Base-by-base conservation (phyloP, 2,329 filamentous ascomycete species). In the Pestalotiopsis sp. region DNA sequence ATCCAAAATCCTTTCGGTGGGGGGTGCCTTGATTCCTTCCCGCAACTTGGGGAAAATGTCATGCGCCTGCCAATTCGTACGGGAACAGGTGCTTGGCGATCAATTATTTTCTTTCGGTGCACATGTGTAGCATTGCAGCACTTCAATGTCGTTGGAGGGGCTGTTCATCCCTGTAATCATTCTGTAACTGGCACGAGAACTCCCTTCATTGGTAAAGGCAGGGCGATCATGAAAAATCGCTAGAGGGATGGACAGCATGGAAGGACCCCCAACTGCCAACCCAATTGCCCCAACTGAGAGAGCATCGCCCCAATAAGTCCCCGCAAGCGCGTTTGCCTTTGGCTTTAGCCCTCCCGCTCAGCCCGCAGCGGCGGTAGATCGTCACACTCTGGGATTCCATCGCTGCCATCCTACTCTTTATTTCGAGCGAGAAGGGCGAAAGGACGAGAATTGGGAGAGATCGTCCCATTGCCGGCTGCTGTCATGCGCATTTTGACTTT, bases 281-380 rank as follows among this genome's bases (percentile, higher is more conserved):
- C 45, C 45, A 52, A 52, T 3, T 56, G 49, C 49, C 49, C 49
- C 49, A 56, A 56, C 31, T 36, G 31, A 60, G 38, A 45, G 36
- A 64, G 61, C 61, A 64, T 49, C 61, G 61, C 38, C 61, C 23
- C 61, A 64, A 64, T 52, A 13, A 49, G 38, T 25, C 38, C 61
- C 61, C 27, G 36, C 57, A 59, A 59, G 57, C 25, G 57, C 57
- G 57, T 36, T 59, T 64, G 13, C 61, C 61, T 52, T 64, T 38
- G 31, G 31, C 61, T 38, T 36, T 64, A 64, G 61, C 61, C n/a
- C 61, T 64, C 61, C 61, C 61, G 61, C 6, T 39, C 14, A 62
- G 27, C 27, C 59, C 31, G 49, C 49, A 56, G 49, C 49, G 49
- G 49, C 49, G 49, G 49, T 56, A 56, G 49, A 56, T 56, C 49